Evolutionary conservation across 164 flowering plant genomes (phyloP), one percentile per base, ranked within the genome.

Genomic region (Vitis riparia): DNA sequence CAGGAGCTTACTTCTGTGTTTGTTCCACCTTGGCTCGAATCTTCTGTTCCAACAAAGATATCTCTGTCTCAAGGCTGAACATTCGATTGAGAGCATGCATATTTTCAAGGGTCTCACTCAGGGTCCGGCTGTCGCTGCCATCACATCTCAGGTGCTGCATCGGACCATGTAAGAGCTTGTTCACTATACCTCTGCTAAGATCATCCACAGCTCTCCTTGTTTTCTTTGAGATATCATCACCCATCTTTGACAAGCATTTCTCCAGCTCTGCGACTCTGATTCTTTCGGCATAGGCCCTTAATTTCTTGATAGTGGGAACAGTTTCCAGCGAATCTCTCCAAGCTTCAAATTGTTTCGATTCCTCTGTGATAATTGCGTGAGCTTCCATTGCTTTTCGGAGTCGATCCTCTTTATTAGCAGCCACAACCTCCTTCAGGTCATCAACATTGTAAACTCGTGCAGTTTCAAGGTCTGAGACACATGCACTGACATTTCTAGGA

Each of bases 101-200:
- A 59, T 93, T 93, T 82, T 91, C 94, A n/a, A 95, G 91, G 30
- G 93, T 91, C 75, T 95, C 97, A 52, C 60, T 84, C 69, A 92
- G 77, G 32, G 92, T 89, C n/a, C 94, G 81, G 76, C 89, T 82
- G 49, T 94, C 99, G 75, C 88, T 88, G 23, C 91, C 97, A 73
- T 94, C 97, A 71, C 98, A 95, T 77, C 97, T 90, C 78, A 95
- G 73, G 71, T 90, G 97, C 75, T 95, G 98, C 98, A 95, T 93
- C 2, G 99, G 98, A 29, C 98, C 99, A 59, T 93, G 97, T 53
- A 95, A 92, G 27, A 95, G 86, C 85, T 93, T 95, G 82, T 95
- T 95, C 68, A 90, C 89, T 17, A 95, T 90, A 27, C 99, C 94
- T n/a, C 93, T 82, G 76, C 94, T 95, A 52, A 95, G 93, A 67